Evolutionary conservation across 164 flowering plant species (phyloP).

Genomic region (Paratinospora sagittata): DNA sequence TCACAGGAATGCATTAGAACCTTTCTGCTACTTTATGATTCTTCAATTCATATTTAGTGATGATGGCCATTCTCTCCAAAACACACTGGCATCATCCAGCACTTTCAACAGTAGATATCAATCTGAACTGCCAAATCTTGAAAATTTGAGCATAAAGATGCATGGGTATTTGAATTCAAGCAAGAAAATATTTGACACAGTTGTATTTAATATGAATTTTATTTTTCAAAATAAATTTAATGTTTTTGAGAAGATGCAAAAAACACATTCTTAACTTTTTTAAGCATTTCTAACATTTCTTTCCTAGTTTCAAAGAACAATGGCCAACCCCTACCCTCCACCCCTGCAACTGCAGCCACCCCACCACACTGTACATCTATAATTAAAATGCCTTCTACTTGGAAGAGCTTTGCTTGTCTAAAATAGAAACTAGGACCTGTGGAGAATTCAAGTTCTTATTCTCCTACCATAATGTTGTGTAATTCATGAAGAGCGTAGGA

Average conservation of each 20-base stretch:
- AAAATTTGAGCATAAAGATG: too few species aligned
- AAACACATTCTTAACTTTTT: neutral
- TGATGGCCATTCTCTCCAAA: too few species aligned
- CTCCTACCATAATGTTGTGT: neutral
- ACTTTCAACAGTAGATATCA: too few species aligned
- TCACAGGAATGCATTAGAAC: too few species aligned
- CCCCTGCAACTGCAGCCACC: neutral
- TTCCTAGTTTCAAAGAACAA: neutral
- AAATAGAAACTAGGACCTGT: neutral
- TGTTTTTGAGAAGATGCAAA: neutral
- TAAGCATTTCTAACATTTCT: neutral
- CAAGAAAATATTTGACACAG: too few species aligned
- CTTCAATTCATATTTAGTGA: too few species aligned
- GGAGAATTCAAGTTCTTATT: neutral
- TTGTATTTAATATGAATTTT: too few species aligned
- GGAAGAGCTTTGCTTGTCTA: neutral
- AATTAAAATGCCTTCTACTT: too few species aligned
- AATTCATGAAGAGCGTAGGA: neutral
- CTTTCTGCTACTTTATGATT: too few species aligned
- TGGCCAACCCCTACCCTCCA: neutral
- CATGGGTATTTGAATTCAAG: too few species aligned
- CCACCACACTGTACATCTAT: neutral
- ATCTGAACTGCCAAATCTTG: too few species aligned
- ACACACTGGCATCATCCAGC: too few species aligned
- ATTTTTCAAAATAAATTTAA: neutral